These are phyloP conservation scores for Trametes polyzona DNA, from an alignment of 1,284 basidiomycete genomes.

Conservation along the genomic window DNA sequence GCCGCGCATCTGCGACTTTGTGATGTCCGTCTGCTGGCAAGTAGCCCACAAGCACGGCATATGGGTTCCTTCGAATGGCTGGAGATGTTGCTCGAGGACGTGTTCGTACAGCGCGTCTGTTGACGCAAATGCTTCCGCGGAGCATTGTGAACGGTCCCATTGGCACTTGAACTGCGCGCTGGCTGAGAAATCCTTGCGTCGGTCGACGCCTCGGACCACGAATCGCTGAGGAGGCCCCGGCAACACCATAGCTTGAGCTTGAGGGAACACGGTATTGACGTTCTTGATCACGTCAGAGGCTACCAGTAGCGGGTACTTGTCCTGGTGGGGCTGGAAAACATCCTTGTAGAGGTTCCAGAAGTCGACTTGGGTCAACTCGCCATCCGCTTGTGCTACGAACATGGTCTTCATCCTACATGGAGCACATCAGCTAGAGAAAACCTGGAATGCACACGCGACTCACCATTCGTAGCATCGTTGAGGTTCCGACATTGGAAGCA, in stretches of 20 bases:
- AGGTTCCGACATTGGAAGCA: constrained; percentile 67
- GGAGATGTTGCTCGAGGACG: constrained; percentile 57
- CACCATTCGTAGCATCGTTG: constrained; percentile 81
- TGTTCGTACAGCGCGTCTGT: constrained; percentile 72
- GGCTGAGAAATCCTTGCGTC: constrained; percentile 58
- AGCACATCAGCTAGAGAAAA: neutral
- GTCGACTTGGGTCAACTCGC: constrained; percentile 86
- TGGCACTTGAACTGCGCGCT: constrained; percentile 68
- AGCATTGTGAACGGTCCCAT: constrained; percentile 66
- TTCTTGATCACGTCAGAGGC: constrained; percentile 90
- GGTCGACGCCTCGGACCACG: constrained; percentile 78
- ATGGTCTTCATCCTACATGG: constrained; percentile 78
- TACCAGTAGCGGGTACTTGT: constrained; percentile 62
- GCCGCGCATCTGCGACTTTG: constrained; percentile 55
- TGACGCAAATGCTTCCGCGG: constrained; percentile 47
- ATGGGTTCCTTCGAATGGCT: constrained; percentile 46
- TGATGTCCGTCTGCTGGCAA: constrained; percentile 52
- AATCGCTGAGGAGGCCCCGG: constrained; percentile 72
- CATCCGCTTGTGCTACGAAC: constrained; percentile 70
- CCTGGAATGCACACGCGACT: constrained; percentile 18
- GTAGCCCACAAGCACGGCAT: constrained; percentile 67
- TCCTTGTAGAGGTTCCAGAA: constrained; percentile 90
- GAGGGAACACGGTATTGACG: constrained; percentile 76
- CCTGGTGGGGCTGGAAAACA: constrained; percentile 58
- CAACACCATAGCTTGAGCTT: constrained; percentile 83